These are phyloP conservation scores for Kalaharituber pfeilii DNA, from an alignment of 2,329 filamentous ascomycete genomes.

Conservation along the genomic window DNA sequence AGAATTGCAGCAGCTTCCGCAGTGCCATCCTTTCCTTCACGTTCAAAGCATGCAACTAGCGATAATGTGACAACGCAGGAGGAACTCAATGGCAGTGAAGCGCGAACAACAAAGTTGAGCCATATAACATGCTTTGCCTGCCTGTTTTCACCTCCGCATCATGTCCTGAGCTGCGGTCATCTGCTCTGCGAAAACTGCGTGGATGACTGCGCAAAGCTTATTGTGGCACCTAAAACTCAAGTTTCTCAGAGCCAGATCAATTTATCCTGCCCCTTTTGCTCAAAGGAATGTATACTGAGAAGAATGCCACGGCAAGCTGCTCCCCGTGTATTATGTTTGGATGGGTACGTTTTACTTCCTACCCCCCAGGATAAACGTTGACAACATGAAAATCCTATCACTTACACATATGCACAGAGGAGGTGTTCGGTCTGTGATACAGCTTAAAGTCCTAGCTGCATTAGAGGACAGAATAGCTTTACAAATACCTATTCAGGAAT, in stretches of 20 bases:
- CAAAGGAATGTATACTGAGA: constrained; percentile 16
- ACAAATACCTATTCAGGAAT: constrained; percentile 29
- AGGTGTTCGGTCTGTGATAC: constrained; percentile 32
- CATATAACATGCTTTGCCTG: constrained; percentile 34
- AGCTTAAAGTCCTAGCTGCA: constrained; percentile 29
- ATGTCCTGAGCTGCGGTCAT: constrained; percentile 32
- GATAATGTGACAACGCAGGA: too few relatives aligned
- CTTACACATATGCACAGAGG: constrained; percentile 25
- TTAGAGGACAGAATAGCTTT: constrained; percentile 29
- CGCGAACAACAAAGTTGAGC: constrained; percentile 21
- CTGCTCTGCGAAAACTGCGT: constrained; percentile 32
- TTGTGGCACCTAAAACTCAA: neutral
- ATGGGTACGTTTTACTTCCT: constrained; percentile 27
- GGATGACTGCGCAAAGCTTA: constrained; percentile 24
- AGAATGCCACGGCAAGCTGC: constrained; percentile 27
- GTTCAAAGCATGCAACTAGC: too few relatives aligned
- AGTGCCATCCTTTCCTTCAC: too few relatives aligned
- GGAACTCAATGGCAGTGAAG: too few relatives aligned
- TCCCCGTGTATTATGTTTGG: constrained; percentile 28
- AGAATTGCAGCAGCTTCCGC: too few relatives aligned
- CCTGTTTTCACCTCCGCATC: constrained; percentile 30
- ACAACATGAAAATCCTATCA: too few relatives aligned
- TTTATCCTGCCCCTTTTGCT: neutral
- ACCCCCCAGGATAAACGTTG: constrained; percentile 20
- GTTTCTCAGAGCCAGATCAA: neutral